Evolutionary conservation across 345 rosid genomes (phyloP), one percentile per base, ranked within the genome.

Genomic region (Chamaenerion angustifolium): DNA sequence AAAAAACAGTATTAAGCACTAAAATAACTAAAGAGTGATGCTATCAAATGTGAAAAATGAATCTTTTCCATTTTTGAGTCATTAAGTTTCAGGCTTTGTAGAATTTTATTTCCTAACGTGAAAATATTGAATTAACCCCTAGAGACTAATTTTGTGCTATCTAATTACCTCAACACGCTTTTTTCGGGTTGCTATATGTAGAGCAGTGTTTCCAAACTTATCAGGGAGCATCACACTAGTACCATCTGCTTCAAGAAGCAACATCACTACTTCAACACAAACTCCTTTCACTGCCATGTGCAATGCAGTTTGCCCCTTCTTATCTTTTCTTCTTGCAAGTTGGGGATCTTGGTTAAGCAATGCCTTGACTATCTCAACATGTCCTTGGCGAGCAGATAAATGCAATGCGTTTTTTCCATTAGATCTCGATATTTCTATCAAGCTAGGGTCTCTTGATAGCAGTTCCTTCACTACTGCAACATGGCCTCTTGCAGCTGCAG

Each of bases 211-310:
- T 11, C 95, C 95, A 40, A 77, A 83, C 69, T 75, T 81, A 71
- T 86, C 95, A 7, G 86, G 95, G 14, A 86, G 92, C 84, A 79
- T 77, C 56, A 81, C 88, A 42, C 73, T 81, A 42, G 86, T 82
- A 5, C 84, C 68, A 76, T 83, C 94, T 31, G 80, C 72, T 21
- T 65, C 68, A 68, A 90, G 86, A 35, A 86, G 82, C 69, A 75
- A 62, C 74, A 67, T 71, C 55, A 84, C 98, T 19, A 77, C 93
- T 46, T 70, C 61, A 57, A 66, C 48, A 69, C 77, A 82, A 42
- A 67, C 60, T n/a, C 96, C 96, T 76, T 92, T 87, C n/a, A 87
- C 93, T 46, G 95, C 94, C 96, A 84, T 92, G 57, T 92, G 98
- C 63, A 92, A 65, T 37, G 98, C 79, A 11, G 96, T 92, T 61